Conservation (phyloP, 176 grass and related monocot genomes). For the Panicum miliaceum region DNA sequence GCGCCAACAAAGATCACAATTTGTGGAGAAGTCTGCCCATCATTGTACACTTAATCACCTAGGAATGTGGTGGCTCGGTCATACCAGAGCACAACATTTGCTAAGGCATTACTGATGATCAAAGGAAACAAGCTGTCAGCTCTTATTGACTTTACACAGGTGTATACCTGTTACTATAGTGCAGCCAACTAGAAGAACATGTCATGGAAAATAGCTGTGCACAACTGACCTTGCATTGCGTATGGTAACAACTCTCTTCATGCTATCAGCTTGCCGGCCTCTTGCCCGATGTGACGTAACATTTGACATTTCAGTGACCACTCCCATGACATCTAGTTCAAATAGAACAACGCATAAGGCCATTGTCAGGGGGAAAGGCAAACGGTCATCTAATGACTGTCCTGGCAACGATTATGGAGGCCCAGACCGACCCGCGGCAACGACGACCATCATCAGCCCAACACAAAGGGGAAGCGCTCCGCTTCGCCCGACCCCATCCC, state of each 20-base stretch:
- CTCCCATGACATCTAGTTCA: neutral
- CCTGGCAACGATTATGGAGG: no score
- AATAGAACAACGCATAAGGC: neutral
- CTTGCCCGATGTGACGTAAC: accelerated
- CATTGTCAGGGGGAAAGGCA: no score
- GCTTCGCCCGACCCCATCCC: no score
- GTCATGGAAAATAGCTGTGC: no score
- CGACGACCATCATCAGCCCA: no score
- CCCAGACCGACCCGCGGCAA: no score
- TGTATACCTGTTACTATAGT: no score
- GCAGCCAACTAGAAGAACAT: no score
- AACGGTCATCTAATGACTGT: no score
- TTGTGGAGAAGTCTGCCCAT: neutral
- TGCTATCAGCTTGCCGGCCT: neutral
- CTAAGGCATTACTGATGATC: neutral
- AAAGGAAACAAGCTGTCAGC: no score
- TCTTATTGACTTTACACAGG: no score
- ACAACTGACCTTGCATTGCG: neutral
- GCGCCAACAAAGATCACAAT: neutral
- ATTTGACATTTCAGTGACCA: neutral
- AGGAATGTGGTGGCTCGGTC: neutral
- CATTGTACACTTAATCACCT: neutral
- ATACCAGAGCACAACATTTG: neutral
- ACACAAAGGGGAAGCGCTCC: no score
- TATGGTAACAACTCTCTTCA: neutral